These are phyloP conservation scores for Skeletonema potamos DNA, from an alignment of 108 stramenopile species.

Conservation along the genomic window DNA sequence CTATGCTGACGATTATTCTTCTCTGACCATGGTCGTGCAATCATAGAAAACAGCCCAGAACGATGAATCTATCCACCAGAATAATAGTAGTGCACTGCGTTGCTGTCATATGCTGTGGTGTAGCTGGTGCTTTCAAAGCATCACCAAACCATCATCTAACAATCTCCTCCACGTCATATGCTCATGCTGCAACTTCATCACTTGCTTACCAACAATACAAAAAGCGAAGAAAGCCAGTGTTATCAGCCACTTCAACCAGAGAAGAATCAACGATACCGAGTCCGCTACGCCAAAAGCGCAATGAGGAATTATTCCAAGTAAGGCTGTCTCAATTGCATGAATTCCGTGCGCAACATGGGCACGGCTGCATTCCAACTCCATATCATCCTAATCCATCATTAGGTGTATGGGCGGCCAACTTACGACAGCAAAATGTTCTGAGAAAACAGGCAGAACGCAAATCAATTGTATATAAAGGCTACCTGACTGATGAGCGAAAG, in stretches of 20 bases:
- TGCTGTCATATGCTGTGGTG: background rate
- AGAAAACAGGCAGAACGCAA: constrained; percentile 24
- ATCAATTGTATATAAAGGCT: constrained; percentile 28
- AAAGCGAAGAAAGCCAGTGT: background rate
- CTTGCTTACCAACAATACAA: background rate
- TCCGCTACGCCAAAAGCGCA: background rate
- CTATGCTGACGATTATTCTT: background rate
- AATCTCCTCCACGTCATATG: background rate
- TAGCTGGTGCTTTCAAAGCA: background rate
- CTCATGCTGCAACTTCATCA: background rate
- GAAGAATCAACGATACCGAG: background rate
- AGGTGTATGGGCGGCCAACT: constrained; percentile 48
- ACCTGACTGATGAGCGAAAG: constrained; percentile 25
- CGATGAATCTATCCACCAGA: background rate
- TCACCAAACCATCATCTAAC: background rate
- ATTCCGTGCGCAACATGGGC: constrained; percentile 19
- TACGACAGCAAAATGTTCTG: constrained; percentile 34
- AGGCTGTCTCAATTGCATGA: constrained; percentile 18
- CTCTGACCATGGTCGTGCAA: background rate
- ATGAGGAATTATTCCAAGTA: constrained; percentile 15
- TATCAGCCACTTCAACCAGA: background rate
- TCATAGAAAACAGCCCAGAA: background rate
- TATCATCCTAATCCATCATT: constrained; percentile 35
- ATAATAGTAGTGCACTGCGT: background rate
- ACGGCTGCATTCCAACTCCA: constrained; percentile 32